Percentiles rank a stretch among this genome's conserved stretches.
Conservation (phyloP, 176 grass and related monocot genomes). For the Ampelocalamus luodianensis region DNA sequence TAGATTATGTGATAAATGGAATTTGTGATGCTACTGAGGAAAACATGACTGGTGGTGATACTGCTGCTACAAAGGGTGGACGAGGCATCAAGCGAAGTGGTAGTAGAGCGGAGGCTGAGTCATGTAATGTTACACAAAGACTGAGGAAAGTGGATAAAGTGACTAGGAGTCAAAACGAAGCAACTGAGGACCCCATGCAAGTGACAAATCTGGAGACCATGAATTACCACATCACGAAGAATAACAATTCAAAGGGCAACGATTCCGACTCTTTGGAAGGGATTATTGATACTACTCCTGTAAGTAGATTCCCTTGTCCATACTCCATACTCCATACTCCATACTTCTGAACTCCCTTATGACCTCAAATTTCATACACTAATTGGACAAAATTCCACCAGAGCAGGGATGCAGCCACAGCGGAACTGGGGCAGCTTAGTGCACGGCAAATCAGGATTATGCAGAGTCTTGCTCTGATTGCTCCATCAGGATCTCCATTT, state of each 20-base stretch:
- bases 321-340: neutral
- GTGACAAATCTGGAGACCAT: conserved; percentile 1
- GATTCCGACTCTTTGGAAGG: neutral
- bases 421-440: conserved; percentile 51
- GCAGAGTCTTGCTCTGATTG: conserved; percentile 74
- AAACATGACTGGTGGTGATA: neutral
- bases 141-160: neutral
- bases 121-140: conserved; percentile 13
- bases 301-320: conserved; percentile 43
- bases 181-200: neutral
- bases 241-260: neutral
- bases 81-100: conserved; percentile 31
- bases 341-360: conserved; percentile 22
- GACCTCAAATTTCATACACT: conserved; percentile 27
- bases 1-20: conserved; percentile 59
- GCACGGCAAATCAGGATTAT: conserved; percentile 67
- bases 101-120: conserved; percentile 16
- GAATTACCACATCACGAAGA: neutral
- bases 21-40: conserved; percentile 35
- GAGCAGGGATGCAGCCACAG: conserved; percentile 40
- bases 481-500: conserved; percentile 78
- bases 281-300: conserved; percentile 12
- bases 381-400: conserved; percentile 55
- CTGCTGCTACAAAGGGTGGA: conserved; percentile 27
- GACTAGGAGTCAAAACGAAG: neutral